These are phyloP conservation scores for Nitzschia palea DNA, from an alignment of 108 stramenopile species.

Conservation along the genomic window DNA sequence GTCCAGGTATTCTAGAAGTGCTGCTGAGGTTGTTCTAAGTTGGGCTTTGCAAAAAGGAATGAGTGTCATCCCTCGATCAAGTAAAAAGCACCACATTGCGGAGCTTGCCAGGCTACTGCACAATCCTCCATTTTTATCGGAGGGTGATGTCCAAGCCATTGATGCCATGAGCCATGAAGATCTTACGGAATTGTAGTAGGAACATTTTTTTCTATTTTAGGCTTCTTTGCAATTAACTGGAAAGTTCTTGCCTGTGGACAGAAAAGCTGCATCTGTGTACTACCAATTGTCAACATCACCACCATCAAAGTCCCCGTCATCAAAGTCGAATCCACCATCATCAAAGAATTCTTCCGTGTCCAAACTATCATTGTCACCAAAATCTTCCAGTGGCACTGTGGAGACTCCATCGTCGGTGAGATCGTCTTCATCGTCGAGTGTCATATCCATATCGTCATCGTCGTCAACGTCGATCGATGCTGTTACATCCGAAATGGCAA, in stretches of 20 bases:
- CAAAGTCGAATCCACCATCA: slow-evolving; percentile 58
- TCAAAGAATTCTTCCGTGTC: slow-evolving; percentile 49
- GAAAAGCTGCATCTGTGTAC: background rate
- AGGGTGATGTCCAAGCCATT: slow-evolving; percentile 32
- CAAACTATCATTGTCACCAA: slow-evolving; percentile 33
- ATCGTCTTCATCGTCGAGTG: slow-evolving; percentile 42
- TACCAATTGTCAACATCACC: slow-evolving; percentile 21
- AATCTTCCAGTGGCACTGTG: slow-evolving; percentile 48
- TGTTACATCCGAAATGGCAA: slow-evolving; percentile 22
- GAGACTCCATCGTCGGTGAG: slow-evolving; percentile 33
- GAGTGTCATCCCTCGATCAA: slow-evolving; percentile 59
- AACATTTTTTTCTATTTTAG: no score
- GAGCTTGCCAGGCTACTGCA: slow-evolving; percentile 35
- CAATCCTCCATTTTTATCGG: slow-evolving; percentile 28
- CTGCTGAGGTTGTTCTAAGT: slow-evolving; percentile 51
- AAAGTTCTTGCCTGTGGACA: no score
- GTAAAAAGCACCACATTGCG: slow-evolving; percentile 41
- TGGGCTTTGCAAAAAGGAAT: slow-evolving; percentile 51
- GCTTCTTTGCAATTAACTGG: no score
- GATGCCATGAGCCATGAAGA: slow-evolving; percentile 34
- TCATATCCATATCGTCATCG: slow-evolving; percentile 42
- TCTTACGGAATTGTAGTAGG: slow-evolving; percentile 4
- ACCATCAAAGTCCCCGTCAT: slow-evolving; percentile 48
- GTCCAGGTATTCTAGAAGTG: slow-evolving; percentile 26
- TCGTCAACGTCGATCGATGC: slow-evolving; percentile 51